Conservation (phyloP, 2,329 filamentous ascomycete genomes). For the Sclerotinia minor region DNA sequence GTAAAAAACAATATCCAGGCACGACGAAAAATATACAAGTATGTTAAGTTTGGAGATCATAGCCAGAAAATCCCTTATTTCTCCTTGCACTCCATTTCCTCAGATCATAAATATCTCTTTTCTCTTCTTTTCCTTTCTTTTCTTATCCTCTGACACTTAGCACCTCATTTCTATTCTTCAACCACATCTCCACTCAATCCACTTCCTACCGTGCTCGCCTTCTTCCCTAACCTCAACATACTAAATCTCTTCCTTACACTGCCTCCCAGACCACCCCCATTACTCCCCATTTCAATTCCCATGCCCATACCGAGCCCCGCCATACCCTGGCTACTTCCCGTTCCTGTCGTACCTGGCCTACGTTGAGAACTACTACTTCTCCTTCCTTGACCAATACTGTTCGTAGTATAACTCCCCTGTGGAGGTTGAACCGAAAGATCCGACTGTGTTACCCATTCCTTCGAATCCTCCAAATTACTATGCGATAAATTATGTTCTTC, state of each 20-base stretch:
- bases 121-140: too few relatives aligned
- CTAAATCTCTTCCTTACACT: conserved; percentile 41
- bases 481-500: conserved; percentile 20
- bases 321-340: conserved; percentile 16
- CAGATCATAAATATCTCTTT: not conserved
- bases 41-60: conserved; percentile 8
- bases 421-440: conserved; percentile 28
- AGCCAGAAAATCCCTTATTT: conserved; percentile 13
- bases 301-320: conserved; percentile 16
- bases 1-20: conserved; percentile 6
- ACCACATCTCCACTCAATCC: conserved; percentile 36
- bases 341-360: conserved; percentile 24
- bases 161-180: conserved; percentile 12
- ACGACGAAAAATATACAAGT: not conserved
- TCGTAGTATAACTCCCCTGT: not conserved
- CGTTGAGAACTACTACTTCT: conserved; percentile 31
- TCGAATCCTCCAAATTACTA: conserved; percentile 1
- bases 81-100: not conserved
- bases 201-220: conserved; percentile 42
- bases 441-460: conserved; percentile 45
- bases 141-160: too few relatives aligned
- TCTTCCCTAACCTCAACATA: conserved; percentile 41
- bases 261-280: conserved; percentile 35
- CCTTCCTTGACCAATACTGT: conserved; percentile 23
- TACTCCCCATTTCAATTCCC: conserved; percentile 30